Evolutionary conservation across 176 grass and related monocot genomes (phyloP).

Genomic region (Phragmites australis): DNA sequence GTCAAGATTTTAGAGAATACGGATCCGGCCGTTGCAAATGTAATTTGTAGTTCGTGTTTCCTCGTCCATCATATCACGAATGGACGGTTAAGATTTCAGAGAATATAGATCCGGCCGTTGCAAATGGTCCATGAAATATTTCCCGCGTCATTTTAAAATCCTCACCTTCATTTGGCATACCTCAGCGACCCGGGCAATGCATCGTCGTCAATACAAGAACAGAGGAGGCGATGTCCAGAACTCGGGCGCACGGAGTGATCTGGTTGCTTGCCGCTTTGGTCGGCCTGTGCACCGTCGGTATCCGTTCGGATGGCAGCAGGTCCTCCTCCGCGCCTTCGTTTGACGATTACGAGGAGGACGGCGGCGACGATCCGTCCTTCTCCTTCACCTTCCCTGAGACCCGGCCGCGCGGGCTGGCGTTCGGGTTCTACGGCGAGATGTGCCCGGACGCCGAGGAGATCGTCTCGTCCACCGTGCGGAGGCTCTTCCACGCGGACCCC

Average conservation of each 20-base stretch:
- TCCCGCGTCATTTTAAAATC: constrained; percentile 31
- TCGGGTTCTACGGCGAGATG: constrained; percentile 55
- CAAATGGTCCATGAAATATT: neutral
- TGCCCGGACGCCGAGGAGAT: constrained; percentile 48
- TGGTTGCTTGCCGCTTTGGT: constrained; percentile 27
- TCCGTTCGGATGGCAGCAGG: neutral
- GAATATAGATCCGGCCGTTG: too few relatives aligned
- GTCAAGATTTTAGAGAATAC: too few relatives aligned
- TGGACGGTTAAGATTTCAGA: too few relatives aligned
- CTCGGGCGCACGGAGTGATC: neutral
- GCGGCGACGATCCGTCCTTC: constrained; percentile 13
- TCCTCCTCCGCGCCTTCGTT: neutral
- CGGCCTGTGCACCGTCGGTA: constrained; percentile 20
- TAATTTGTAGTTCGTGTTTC: too few relatives aligned
- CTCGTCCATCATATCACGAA: too few relatives aligned
- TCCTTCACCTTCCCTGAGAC: constrained; percentile 40
- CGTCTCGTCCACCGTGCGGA: constrained; percentile 39
- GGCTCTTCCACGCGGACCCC: constrained; percentile 37
- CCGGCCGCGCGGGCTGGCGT: neutral
- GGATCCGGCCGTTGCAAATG: too few relatives aligned
- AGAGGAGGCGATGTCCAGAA: constrained; percentile 21
- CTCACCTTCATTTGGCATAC: constrained; percentile 6
- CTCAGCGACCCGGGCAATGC: neutral
- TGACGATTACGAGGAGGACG: constrained; percentile 13
- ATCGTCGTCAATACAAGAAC: constrained; percentile 8